Evolutionary conservation across 306 rosid species (phyloP).

Genomic region (Mimosa bimucronata): DNA sequence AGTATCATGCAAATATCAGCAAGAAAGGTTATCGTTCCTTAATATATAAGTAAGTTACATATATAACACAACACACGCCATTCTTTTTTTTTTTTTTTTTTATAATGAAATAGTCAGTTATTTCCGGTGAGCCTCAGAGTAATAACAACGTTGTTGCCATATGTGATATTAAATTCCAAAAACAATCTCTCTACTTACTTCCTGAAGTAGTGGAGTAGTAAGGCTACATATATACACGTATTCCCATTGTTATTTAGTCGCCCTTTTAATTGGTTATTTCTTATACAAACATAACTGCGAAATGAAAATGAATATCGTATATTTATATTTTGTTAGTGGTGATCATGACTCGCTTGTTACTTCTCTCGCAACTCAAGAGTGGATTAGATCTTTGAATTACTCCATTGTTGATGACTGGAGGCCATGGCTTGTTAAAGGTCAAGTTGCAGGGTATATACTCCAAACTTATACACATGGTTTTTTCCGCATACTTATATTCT

Average conservation of each 20-base stretch:
- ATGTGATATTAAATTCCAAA: too few species aligned
- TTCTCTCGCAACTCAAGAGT: slow-evolving; percentile 49
- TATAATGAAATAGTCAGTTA: too few species aligned
- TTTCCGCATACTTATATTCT: too few species aligned
- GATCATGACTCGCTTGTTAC: slow-evolving; percentile 53
- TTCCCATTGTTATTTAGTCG: too few species aligned
- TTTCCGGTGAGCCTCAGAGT: too few species aligned
- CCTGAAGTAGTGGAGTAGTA: too few species aligned
- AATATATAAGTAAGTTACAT: slow-evolving; percentile 49
- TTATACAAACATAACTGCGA: not conserved
- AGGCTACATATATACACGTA: too few species aligned
- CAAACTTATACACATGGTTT: too few species aligned
- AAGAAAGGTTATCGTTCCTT: slow-evolving; percentile 55
- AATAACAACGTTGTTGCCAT: too few species aligned
- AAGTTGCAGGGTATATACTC: slow-evolving; percentile 53
- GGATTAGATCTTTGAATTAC: slow-evolving; percentile 60
- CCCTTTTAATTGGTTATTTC: too few species aligned
- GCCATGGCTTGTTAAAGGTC: slow-evolving; percentile 47
- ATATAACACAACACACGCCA: not conserved
- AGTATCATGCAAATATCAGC: slow-evolving; percentile 53
- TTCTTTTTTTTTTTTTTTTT: too few species aligned
- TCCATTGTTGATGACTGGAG: slow-evolving; percentile 49
- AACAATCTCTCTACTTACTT: too few species aligned
- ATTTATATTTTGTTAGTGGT: slow-evolving; percentile 39
- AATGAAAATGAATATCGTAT: not conserved